A percentile compares a stretch with the other conserved stretches of the same genome.
Evolutionary conservation across 495 filamentous ascomycete species (phyloP).

Genomic region (Echria macrotheca): DNA sequence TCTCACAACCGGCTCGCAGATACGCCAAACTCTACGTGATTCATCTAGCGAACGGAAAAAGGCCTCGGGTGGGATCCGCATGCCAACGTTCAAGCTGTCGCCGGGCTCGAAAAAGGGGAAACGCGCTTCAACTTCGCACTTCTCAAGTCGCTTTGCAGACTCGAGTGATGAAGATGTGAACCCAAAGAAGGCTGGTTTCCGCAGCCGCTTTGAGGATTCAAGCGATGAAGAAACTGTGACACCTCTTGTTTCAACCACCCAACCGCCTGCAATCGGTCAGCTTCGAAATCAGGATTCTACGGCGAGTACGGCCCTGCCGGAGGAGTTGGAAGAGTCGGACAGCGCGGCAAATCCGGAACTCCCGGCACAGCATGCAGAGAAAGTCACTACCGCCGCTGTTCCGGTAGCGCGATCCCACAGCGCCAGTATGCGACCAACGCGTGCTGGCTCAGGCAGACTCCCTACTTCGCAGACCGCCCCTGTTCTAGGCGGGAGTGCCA

Average conservation of each 20-base stretch:
- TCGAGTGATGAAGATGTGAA: constrained; percentile 69
- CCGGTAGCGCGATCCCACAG: not conserved
- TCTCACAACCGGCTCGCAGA: constrained; percentile 11
- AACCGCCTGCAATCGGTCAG: not conserved
- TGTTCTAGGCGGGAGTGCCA: constrained; percentile 1
- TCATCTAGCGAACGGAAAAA: constrained; percentile 19
- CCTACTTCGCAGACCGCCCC: constrained; percentile 21
- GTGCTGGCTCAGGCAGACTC: constrained; percentile 1
- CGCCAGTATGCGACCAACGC: not conserved
- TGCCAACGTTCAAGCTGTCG: constrained; percentile 30
- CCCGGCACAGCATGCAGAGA: not conserved
- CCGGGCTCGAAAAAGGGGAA: constrained; percentile 22
- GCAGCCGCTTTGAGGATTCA: constrained; percentile 75
- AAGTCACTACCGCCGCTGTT: not conserved
- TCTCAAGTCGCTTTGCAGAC: constrained; percentile 46
- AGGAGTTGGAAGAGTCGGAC: constrained; percentile 37
- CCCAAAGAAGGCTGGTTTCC: constrained; percentile 40
- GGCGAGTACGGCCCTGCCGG: constrained; percentile 26
- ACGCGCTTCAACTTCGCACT: constrained; percentile 17
- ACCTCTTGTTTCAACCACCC: constrained; percentile 16
- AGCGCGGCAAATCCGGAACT: constrained; percentile 22
- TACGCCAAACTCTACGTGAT: constrained; percentile 29
- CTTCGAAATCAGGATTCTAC: constrained; percentile 15
- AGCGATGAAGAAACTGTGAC: constrained; percentile 60
- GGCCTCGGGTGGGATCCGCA: constrained; percentile 20